phyloP scores from a whole-genome alignment of 345 rosid genomes.

The Hypericum perforatum region DNA sequence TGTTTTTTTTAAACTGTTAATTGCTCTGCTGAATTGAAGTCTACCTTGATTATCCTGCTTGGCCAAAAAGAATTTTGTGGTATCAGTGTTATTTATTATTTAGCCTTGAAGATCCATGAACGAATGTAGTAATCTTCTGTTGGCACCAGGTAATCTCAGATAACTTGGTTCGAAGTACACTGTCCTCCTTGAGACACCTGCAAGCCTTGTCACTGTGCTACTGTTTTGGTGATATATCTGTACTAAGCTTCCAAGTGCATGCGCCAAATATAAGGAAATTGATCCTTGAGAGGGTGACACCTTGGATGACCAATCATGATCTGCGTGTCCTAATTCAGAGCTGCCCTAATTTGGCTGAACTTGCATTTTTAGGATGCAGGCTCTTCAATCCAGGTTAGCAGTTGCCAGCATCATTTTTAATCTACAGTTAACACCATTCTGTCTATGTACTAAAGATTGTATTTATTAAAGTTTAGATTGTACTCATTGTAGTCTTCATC shows the following conservation, averaged over 20 bases:
- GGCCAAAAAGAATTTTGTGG: no score
- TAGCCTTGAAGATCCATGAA: no score
- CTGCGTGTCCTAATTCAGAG: conserved; percentile 47
- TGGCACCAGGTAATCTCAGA: conserved; percentile 54
- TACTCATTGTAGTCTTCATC: background rate
- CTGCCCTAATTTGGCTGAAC: conserved; percentile 44
- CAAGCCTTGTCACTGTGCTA: conserved; percentile 45
- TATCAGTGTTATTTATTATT: no score
- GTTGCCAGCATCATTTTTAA: background rate
- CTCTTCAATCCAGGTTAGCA: conserved; percentile 49
- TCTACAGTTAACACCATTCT: no score
- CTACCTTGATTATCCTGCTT: no score
- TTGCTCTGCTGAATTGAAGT: no score
- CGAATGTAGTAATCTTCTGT: conserved; percentile 1
- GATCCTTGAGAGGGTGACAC: conserved; percentile 63
- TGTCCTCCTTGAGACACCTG: conserved; percentile 37
- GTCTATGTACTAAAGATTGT: no score
- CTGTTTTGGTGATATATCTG: conserved; percentile 72
- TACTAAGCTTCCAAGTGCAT: conserved; percentile 35
- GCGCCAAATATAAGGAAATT: conserved; percentile 43
- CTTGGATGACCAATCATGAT: conserved; percentile 62
- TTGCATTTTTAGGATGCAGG: conserved; percentile 52
- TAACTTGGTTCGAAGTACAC: conserved; percentile 28
- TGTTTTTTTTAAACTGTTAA: no score
- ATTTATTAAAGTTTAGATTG: no score